These are phyloP conservation scores for Picocystis sp. DNA, from an alignment of 163 green algal genomes.

Conservation along the genomic window DNA sequence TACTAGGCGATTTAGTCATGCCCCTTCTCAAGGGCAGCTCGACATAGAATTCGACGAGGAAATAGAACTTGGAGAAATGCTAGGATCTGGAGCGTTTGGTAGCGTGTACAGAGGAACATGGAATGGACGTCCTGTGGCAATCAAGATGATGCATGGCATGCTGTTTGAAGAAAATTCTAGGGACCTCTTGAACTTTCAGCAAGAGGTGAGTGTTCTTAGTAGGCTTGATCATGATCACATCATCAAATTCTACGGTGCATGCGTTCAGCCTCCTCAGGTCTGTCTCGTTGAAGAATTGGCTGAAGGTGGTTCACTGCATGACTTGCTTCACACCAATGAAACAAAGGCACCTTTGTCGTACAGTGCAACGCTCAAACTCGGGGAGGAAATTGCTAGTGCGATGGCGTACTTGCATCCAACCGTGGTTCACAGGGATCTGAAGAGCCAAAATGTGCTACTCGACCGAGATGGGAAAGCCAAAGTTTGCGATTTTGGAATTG, in stretches of 20 bases:
- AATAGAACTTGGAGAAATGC: conserved; percentile 41
- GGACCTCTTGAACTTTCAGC: conserved; percentile 16
- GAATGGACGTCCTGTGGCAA: conserved; percentile 26
- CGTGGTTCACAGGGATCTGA: conserved; percentile 35
- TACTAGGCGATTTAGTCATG: too few relatives aligned
- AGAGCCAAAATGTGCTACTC: conserved; percentile 26
- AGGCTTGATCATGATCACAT: conserved; percentile 33
- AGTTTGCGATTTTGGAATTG: conserved; percentile 54
- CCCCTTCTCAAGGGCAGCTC: too few relatives aligned
- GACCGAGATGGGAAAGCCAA: conserved; percentile 5
- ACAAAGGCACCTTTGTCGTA: conserved; percentile 13
- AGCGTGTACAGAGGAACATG: conserved; percentile 15
- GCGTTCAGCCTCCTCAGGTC: conserved; percentile 29
- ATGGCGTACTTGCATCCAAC: conserved; percentile 14
- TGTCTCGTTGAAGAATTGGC: conserved; percentile 39
- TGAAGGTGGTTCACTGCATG: conserved; percentile 21
- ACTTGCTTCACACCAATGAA: conserved; percentile 39
- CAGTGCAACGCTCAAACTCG: conserved; percentile 18
- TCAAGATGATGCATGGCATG: conserved; percentile 52
- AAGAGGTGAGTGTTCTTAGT: conserved; percentile 48
- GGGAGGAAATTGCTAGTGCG: conserved; percentile 15
- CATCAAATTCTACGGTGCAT: conserved; percentile 34
- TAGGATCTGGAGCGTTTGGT: conserved; percentile 65
- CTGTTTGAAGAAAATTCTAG: conserved; percentile 7
- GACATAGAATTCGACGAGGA: conserved; percentile 30